Evolutionary conservation across 768 basidiomycete genomes (phyloP), one percentile per base, ranked within the genome.

Genomic region (Fomitopsis serialis): DNA sequence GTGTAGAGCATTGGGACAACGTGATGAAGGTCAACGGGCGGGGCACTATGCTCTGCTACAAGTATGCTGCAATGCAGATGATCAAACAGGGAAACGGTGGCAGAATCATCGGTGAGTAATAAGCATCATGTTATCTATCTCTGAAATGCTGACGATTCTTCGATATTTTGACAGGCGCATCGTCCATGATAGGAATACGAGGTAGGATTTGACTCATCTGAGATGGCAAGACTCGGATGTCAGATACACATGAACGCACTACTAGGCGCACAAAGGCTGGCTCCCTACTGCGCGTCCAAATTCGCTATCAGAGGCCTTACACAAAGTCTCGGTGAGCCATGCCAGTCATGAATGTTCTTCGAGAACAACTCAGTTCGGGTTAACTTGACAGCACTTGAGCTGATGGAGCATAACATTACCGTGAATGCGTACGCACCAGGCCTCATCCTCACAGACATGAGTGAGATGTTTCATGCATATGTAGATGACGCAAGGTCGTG

Each of bases 41-140:
- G 1, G 68, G 70, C 2, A 45, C 63, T 4, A 70, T 74, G 53
- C 58, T 73, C 10, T 72, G 68, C 48, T 73, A 71, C 61, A 71
- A 74, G 51, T 61, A 70, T 34, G 73, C 74, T 7, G 74, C 65
- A 4, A 13, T 48, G 24, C 67, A 74, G 51, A 74, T 76, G 74
- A 60, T 75, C 46, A 57, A 62, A 44, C 75, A 72, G 56, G 72
- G 74, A 1, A 56, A 58, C 1, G 72, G 72, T 0, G 72, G 74
- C 0, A 53, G 72, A 11, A 72, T 75, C 3, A 66, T 76, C 48
- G 77, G 74, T 51, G 63, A 11, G 21, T 11, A 5, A 11, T 27
- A 21, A 19, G 8, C 10, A 23, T 5, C 12, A n/a, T 32, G 29
- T 6, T 5, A 42, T 22, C n/a, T 5, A 7, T 15, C 7, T 42